A percentile compares a stretch with the other conserved stretches of the same genome.
Evolutionary conservation across 2,329 filamentous ascomycete species (phyloP).

Genomic region (Xylaria sp.): DNA sequence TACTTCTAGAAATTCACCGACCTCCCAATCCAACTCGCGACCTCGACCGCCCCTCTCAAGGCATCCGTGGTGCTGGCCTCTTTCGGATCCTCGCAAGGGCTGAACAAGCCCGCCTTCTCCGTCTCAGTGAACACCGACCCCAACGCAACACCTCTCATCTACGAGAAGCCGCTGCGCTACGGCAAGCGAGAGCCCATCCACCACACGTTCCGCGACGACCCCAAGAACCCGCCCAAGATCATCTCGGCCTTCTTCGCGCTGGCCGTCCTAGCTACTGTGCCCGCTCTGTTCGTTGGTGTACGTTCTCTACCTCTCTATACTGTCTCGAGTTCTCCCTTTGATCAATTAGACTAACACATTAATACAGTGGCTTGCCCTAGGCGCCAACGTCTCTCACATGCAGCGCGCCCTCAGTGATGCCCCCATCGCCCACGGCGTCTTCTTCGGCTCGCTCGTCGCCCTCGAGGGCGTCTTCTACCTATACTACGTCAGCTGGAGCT

Average conservation of each 20-base stretch:
- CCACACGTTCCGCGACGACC: slow-evolving; percentile 86
- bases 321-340: background rate
- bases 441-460: slow-evolving; percentile 85
- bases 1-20: slow-evolving; percentile 80
- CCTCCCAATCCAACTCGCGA: slow-evolving; percentile 83
- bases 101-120: slow-evolving; percentile 77
- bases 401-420: slow-evolving; percentile 78
- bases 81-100: slow-evolving; percentile 78
- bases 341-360: slow-evolving; percentile 16
- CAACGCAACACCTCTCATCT: slow-evolving; percentile 66
- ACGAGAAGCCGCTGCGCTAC: slow-evolving; percentile 80
- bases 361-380: slow-evolving; percentile 81
- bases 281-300: slow-evolving; percentile 76
- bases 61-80: slow-evolving; percentile 88
- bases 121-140: slow-evolving; percentile 73
- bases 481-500: slow-evolving; percentile 91
- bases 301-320: slow-evolving; percentile 49
- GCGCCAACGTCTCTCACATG: slow-evolving; percentile 84
- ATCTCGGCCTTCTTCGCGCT: slow-evolving; percentile 82
- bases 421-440: slow-evolving; percentile 82
- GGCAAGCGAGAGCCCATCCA: slow-evolving; percentile 85
- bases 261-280: slow-evolving; percentile 77
- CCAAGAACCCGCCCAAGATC: slow-evolving; percentile 81
- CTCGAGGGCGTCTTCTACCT: slow-evolving; percentile 95
- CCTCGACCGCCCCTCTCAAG: slow-evolving; percentile 72